Base-by-base conservation (phyloP, 1,284 basidiomycete species). In the Puccinia novopanici region DNA sequence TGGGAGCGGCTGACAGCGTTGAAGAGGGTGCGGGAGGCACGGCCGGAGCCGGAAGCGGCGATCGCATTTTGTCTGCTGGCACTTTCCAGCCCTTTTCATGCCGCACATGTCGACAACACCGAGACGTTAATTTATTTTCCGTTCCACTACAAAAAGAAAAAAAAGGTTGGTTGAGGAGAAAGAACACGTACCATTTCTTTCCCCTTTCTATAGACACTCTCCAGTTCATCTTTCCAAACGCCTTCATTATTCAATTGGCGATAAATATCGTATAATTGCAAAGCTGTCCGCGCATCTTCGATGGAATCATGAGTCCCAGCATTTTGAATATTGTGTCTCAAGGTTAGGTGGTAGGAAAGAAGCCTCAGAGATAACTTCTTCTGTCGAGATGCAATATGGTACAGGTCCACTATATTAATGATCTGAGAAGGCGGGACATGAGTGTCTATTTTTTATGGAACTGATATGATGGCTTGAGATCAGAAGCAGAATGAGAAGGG, bases 401-500 rank as follows among this genome's bases (percentile, higher is more conserved):
- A 99, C 30, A 98, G 88, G 85, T 96, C 93, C 80, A 99, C 96
- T 0, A 97, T 99, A 85, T 99, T 96, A 81, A 97, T 92, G 68
- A 99, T 95, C 86, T 97, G 95, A 4, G 92, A 90, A 0, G 94
- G 93, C 0, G 97, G 96, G 8, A 99, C 94, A 84, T 92, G 95
- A 72, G 99, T 94, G 86, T 99, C 95, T 96, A 84, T 8, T 13
- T n/a, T 74, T 68, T 12, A 17, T 45, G 12, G 37, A 61, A 61
- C 30, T 10, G 34, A n/a, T n/a, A n/a, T n/a, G n/a, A n/a, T n/a
- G n/a, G n/a, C n/a, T n/a, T n/a, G n/a, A n/a, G 22, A 96, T 98
- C n/a, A n/a, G n/a, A n/a, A n/a, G n/a, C n/a, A n/a, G n/a, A n/a
- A n/a, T n/a, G n/a, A n/a, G n/a, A n/a, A n/a, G n/a, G n/a, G n/a